phyloP scores from a whole-genome alignment of 2,329 filamentous ascomycete genomes.

The Phoma herbarum region DNA sequence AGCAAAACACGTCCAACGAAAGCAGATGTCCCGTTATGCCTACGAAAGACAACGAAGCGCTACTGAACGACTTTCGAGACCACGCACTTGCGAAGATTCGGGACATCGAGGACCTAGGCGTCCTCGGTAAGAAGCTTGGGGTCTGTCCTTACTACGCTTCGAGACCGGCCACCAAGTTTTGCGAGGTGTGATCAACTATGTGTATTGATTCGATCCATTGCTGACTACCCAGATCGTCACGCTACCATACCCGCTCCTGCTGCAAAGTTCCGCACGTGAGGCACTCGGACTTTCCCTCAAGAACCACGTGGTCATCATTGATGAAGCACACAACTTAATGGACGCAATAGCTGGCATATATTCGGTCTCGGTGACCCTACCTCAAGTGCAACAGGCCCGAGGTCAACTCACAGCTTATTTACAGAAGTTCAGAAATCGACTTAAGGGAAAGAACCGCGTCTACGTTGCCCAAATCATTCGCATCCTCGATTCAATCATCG shows the following conservation, averaged over 20 bases:
- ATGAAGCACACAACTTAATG: slow-evolving; percentile 98
- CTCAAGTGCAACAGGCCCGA: slow-evolving; percentile 76
- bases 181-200: slow-evolving; percentile 63
- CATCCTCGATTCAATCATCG: slow-evolving; percentile 79
- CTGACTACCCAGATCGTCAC: slow-evolving; percentile 73
- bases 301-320: slow-evolving; percentile 90
- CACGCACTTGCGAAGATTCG: slow-evolving; percentile 82
- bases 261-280: slow-evolving; percentile 87
- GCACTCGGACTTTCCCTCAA: slow-evolving; percentile 87
- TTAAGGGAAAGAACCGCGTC: slow-evolving; percentile 90
- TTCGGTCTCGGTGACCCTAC: slow-evolving; percentile 76
- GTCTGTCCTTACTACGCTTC: slow-evolving; percentile 98
- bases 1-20: slow-evolving; percentile 71
- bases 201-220: too few relatives aligned
- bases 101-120: slow-evolving; percentile 90
- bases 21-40: slow-evolving; percentile 80
- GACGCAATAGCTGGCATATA: slow-evolving; percentile 90
- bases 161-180: slow-evolving; percentile 78
- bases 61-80: slow-evolving; percentile 84
- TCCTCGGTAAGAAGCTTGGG: slow-evolving; percentile 77
- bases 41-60: slow-evolving; percentile 74
- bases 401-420: slow-evolving; percentile 83
- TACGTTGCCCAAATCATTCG: slow-evolving; percentile 89
- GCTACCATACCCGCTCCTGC: slow-evolving; percentile 86
- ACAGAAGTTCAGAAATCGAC: slow-evolving; percentile 83